Evolutionary conservation across 108 stramenopile genomes (phyloP).

Genomic region (Fragilaria radians): DNA sequence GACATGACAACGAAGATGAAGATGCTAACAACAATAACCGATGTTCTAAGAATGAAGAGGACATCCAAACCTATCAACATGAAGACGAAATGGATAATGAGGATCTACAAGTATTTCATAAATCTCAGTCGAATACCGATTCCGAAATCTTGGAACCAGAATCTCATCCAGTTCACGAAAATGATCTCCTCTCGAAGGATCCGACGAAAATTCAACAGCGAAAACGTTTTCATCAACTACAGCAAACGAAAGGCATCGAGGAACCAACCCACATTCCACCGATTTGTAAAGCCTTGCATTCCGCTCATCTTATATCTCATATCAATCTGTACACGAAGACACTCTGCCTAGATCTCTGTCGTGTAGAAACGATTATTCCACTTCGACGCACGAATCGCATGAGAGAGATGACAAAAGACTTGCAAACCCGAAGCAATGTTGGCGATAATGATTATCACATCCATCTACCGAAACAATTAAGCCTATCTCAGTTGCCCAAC

Average conservation of each 20-base stretch:
- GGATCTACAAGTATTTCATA: not conserved
- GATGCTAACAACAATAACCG: not conserved
- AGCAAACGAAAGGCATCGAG: too few species aligned
- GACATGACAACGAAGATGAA: not conserved
- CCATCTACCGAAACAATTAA: not conserved
- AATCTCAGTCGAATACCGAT: not conserved
- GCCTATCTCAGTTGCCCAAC: not conserved
- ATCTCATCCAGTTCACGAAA: too few species aligned
- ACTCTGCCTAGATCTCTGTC: not conserved
- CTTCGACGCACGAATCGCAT: not conserved
- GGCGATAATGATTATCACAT: not conserved
- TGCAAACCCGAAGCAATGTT: not conserved
- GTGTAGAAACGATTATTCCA: not conserved
- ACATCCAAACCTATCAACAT: not conserved
- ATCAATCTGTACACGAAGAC: not conserved
- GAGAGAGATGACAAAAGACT: not conserved
- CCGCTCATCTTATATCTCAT: not conserved
- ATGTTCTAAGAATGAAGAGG: not conserved
- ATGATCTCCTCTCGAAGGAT: not conserved
- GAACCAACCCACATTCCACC: too few species aligned
- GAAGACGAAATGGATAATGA: not conserved
- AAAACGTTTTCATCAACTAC: not conserved
- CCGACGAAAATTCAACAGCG: not conserved
- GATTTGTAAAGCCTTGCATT: not conserved
- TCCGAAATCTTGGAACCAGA: not conserved